Evolutionary conservation across 2,329 filamentous ascomycete genomes (phyloP).

Genomic region (Colletotrichum spaethianum): DNA sequence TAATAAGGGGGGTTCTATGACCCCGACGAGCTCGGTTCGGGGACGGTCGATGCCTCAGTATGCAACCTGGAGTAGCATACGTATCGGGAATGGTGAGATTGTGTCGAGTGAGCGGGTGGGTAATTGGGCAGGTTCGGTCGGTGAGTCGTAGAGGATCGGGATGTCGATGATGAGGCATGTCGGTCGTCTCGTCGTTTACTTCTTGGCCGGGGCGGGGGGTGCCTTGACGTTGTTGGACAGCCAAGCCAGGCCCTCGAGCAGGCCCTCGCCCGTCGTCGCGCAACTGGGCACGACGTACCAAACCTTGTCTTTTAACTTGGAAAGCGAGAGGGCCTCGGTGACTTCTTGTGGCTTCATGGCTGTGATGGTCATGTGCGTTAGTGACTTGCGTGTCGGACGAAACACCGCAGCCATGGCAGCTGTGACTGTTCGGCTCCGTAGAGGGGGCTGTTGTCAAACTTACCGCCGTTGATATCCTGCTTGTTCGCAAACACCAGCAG

Average conservation of each 20-base stretch:
- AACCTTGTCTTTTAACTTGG: slow-evolving; percentile 84
- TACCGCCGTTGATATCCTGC: slow-evolving; percentile 91
- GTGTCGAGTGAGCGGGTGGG: neutral
- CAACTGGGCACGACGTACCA: slow-evolving; percentile 90
- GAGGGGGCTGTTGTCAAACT: slow-evolving; percentile 5
- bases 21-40: slow-evolving; percentile 6
- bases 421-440: neutral
- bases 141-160: slow-evolving; percentile 18
- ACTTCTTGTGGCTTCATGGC: slow-evolving; percentile 86
- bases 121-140: neutral
- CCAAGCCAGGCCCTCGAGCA: slow-evolving; percentile 87
- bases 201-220: slow-evolving; percentile 68
- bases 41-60: slow-evolving; percentile 15
- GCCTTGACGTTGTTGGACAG: slow-evolving; percentile 88
- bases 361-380: slow-evolving; percentile 51
- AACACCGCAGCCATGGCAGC: neutral
- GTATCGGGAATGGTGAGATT: slow-evolving; percentile 12
- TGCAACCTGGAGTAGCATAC: slow-evolving; percentile 15
- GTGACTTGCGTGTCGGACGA: neutral
- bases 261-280: slow-evolving; percentile 84
- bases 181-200: slow-evolving; percentile 53
- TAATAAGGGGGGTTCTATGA: neutral
- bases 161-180: slow-evolving; percentile 10
- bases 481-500: slow-evolving; percentile 98
- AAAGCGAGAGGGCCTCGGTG: slow-evolving; percentile 82